phyloP scores from a whole-genome alignment of 2,329 filamentous ascomycete genomes.

The Talaromyces verruculosus region DNA sequence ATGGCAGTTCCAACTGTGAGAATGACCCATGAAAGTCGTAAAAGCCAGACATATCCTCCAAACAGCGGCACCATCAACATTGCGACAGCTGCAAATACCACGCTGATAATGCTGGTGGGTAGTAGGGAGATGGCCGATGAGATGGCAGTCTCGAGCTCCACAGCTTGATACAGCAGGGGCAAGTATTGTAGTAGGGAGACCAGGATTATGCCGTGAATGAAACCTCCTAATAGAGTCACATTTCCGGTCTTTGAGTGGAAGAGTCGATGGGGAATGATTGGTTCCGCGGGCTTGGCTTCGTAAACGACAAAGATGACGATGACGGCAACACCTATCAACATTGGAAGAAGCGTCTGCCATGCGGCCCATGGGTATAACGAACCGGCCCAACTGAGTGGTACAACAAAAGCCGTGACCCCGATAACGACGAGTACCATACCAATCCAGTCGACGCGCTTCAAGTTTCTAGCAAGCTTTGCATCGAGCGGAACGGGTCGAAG shows the following conservation, averaged over 20 bases:
- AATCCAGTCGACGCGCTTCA: conserved; percentile 28
- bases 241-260: conserved; percentile 46
- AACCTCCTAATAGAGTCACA: conserved; percentile 36
- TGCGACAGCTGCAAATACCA: conserved; percentile 11
- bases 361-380: conserved; percentile 32
- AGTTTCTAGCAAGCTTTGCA: conserved; percentile 47
- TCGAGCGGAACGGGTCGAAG: conserved; percentile 40
- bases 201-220: conserved; percentile 40
- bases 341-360: conserved; percentile 31
- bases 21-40: conserved; percentile 5
- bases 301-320: conserved; percentile 26
- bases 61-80: conserved; percentile 11
- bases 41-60: conserved; percentile 10
- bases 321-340: conserved; percentile 31
- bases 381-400: conserved; percentile 36
- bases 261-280: conserved; percentile 45
- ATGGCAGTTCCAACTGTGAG: conserved; percentile 2
- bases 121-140: conserved; percentile 4
- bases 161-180: conserved; percentile 50
- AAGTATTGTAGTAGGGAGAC: conserved; percentile 45
- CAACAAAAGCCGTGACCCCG: conserved; percentile 31
- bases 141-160: conserved; percentile 24
- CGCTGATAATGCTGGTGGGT: conserved; percentile 8
- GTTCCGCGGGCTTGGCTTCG: conserved; percentile 25
- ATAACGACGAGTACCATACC: conserved; percentile 32